Base-by-base conservation (phyloP, 345 rosid species). In the Fremontodendron californicum region DNA sequence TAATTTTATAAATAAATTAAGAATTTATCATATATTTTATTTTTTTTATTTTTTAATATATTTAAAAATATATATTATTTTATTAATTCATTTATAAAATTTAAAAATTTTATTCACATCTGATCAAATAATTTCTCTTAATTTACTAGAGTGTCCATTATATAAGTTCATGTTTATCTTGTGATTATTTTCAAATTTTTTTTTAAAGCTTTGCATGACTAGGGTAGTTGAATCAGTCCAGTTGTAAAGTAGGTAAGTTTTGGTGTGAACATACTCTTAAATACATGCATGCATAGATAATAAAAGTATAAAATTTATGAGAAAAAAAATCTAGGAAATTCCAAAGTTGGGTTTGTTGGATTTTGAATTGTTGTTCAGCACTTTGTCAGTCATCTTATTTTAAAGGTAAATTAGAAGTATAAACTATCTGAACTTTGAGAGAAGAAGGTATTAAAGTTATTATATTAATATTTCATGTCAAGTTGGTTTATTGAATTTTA, bases 161-260 rank as follows among this genome's bases (percentile, higher is more conserved):
- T n/a, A n/a, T 19, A 25, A 67, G 61, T 29, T 48, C 61, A 75
- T n/a, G 31, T 75, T 48, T 12, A 5, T 75, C 78, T 31, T 48
- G 71, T 75, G 71, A 75, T 61, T 60, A 31, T 43, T 51, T 70
- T 46, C 45, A 45, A 46, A 1, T 15, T 31, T 74, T 75, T 60
- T 13, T 19, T n/a, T n/a, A 39, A 6, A 21, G 40, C 45, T 73
- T 52, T 77, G 27, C 40, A 51, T 67, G 79, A 54, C 27, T 23
- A 65, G 33, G 21, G 49, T 21, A n/a, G 15, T 66, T 9, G 33
- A 77, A 3, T 43, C 33, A 9, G 19, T 72, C 75, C 75, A 52
- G 16, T 5, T 25, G 29, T 63, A 18, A 54, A 68, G 67, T 67
- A 16, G 67, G 79, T 29, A 55, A 37, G 54, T 27, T 74, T 7